Percentiles rank a stretch among this genome's conserved stretches.
Conservation (phyloP, 1,139 yeast species). For the Nakaseomyces sp. region DNA sequence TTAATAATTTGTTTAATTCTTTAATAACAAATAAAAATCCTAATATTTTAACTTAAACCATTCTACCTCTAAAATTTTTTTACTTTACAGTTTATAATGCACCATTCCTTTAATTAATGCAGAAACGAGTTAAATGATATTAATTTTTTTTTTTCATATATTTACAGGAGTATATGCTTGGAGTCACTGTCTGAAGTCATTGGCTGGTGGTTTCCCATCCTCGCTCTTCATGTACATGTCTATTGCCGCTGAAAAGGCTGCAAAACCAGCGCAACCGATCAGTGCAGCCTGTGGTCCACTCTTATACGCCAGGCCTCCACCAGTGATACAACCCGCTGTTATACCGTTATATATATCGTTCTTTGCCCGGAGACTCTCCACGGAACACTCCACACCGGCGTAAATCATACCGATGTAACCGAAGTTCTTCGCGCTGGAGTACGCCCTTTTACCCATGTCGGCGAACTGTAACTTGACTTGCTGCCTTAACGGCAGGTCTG, state of each 20-base stretch:
- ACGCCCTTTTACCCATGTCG: constrained; percentile 87
- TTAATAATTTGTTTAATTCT: constrained; percentile 15
- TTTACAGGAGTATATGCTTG: too few species aligned
- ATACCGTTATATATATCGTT: constrained; percentile 90
- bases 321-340: constrained; percentile 91
- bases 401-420: constrained; percentile 92
- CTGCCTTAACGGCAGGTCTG: constrained; percentile 83
- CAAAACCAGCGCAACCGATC: constrained; percentile 95
- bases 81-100: too few species aligned
- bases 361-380: constrained; percentile 72
- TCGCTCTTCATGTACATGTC: constrained; percentile 86
- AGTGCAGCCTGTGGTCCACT: constrained; percentile 91
- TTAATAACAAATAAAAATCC: not conserved
- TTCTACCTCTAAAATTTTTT: too few species aligned
- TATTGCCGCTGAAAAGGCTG: constrained; percentile 90
- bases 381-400: constrained; percentile 88
- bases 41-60: too few species aligned
- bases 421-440: constrained; percentile 82
- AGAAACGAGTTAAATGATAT: not conserved
- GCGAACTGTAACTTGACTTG: constrained; percentile 86
- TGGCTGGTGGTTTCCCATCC: constrained; percentile 72
- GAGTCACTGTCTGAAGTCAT: constrained; percentile 89
- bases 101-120: not conserved
- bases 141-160: too few species aligned
- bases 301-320: constrained; percentile 88